A percentile compares a stretch with the other conserved stretches of the same genome.
These are phyloP conservation scores for Sporothrix sp. DNA, from an alignment of 2,329 filamentous ascomycete species.

Conservation along the genomic window DNA sequence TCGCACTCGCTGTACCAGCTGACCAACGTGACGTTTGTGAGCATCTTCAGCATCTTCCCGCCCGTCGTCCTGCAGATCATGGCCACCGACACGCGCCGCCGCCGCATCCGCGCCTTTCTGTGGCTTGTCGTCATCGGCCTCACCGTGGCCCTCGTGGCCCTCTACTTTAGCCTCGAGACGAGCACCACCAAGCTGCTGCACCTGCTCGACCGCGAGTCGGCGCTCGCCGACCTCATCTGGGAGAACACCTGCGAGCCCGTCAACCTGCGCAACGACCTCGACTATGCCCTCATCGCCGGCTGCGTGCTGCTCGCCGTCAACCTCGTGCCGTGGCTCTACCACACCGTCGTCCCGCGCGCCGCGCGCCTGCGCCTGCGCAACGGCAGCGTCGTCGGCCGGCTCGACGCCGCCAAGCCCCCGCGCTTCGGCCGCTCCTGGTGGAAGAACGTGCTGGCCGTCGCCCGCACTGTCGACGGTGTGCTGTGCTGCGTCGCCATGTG, in stretches of 20 bases:
- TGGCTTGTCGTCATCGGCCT: conserved; percentile 19
- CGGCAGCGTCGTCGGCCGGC: neutral
- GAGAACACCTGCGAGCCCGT: conserved; percentile 2
- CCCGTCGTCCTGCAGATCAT: conserved; percentile 17
- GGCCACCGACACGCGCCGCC: conserved; percentile 13
- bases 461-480: conserved; percentile 13
- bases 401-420: neutral
- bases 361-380: neutral
- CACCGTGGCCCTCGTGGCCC: conserved; percentile 13
- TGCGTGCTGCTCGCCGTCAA: conserved; percentile 11
- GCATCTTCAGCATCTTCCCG: conserved; percentile 18
- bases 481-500: conserved; percentile 22
- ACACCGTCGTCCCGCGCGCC: neutral
- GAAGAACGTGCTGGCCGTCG: conserved; percentile 1
- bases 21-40: conserved; percentile 18
- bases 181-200: neutral
- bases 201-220: conserved; percentile 9
- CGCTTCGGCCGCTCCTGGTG: conserved; percentile 6
- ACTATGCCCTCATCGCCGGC: neutral
- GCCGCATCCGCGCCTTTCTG: conserved; percentile 16
- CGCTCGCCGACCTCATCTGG: conserved; percentile 5
- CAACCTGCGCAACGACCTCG: neutral
- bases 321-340: conserved; percentile 7
- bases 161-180: conserved; percentile 15
- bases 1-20: conserved; percentile 18